phyloP scores from a whole-genome alignment of 345 rosid species.

The Reutealis trisperma region DNA sequence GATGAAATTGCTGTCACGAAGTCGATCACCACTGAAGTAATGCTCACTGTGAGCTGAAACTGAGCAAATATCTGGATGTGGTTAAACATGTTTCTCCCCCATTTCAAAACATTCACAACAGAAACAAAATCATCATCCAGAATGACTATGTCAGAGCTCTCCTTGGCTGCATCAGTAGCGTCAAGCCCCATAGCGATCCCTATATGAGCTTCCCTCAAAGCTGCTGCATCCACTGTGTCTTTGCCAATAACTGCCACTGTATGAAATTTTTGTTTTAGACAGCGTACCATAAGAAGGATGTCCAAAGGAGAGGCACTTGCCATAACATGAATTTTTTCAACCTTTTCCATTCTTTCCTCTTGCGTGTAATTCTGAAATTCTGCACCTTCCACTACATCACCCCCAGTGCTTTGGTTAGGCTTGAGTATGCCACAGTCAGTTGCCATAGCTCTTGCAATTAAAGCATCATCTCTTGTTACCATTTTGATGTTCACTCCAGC shows the following conservation, averaged over 20 bases:
- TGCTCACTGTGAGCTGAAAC: slow-evolving; percentile 68
- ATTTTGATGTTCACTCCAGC: slow-evolving; percentile 73
- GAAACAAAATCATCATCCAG: slow-evolving; percentile 70
- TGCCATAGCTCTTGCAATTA: slow-evolving; percentile 78
- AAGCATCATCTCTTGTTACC: slow-evolving; percentile 71
- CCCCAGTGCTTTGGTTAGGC: slow-evolving; percentile 20
- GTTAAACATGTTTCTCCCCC: slow-evolving; percentile 72
- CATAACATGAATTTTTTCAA: slow-evolving; percentile 67
- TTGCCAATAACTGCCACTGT: slow-evolving; percentile 74
- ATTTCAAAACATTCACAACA: slow-evolving; percentile 53
- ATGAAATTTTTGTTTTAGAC: slow-evolving; percentile 59
- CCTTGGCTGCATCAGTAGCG: slow-evolving; percentile 75
- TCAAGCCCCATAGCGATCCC: slow-evolving; percentile 75
- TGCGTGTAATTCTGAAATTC: slow-evolving; percentile 47
- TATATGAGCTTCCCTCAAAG: slow-evolving; percentile 67
- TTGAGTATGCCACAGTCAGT: slow-evolving; percentile 66
- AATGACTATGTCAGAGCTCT: slow-evolving; percentile 74
- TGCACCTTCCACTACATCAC: slow-evolving; percentile 53
- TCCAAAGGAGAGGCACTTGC: slow-evolving; percentile 73
- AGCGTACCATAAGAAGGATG: slow-evolving; percentile 68
- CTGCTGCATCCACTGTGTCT: slow-evolving; percentile 70
- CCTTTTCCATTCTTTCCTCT: slow-evolving; percentile 44
- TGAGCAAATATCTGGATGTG: slow-evolving; percentile 73
- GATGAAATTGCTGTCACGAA: slow-evolving; percentile 70
- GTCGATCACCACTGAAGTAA: slow-evolving; percentile 62